Base-by-base conservation (phyloP, 169 alveolate species). In the Cardiosporidium cionae region DNA sequence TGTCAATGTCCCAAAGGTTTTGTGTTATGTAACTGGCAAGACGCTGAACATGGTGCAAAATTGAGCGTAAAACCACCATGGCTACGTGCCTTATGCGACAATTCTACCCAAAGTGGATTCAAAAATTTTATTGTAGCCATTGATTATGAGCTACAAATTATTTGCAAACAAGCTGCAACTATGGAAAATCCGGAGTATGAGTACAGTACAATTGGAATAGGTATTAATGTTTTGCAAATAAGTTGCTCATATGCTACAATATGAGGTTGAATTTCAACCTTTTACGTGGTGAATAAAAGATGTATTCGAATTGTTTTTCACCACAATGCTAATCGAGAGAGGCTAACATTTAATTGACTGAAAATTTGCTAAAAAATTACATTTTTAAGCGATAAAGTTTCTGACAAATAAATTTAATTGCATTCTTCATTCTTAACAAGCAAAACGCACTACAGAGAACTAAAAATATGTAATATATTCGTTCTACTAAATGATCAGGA, bases 1-100 rank as follows among this genome's bases (percentile, higher is more conserved):
- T 70, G 76, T 34, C 25, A 32, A 23, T 70, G 76, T 23, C 76
- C 76, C 1, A 34, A 70, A 31, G 76, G 76, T 7, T 70, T 53
- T 27, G 52, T 70, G 7, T 68, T 70, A 1, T 70, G 76, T 34
- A 70, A 70, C 69, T 0, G 65, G 72, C 52, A 70, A 34, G 76
- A 70, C 7, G 76, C 54, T 16, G 73, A 1, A 0, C 27, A 68
- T 6, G 4, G 22, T 1, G 69, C 69, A 23, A 22, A 3, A 27
- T 27, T 53, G 3, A n/a, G 2, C 1, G 52, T 28, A 7, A 63
- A 36, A 9, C 58, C 76, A 16, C 66, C 52, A 23, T 70, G 76
- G 76, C 5, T 70, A 7, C 44, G 25, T 22, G 52, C 72, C 23
- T n/a, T 70, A 4, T 70, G 76, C 7, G 32, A 16, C 23, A 34